phyloP scores from a whole-genome alignment of 441 rosid genomes.

The Pelargonium myrrhifolium region DNA sequence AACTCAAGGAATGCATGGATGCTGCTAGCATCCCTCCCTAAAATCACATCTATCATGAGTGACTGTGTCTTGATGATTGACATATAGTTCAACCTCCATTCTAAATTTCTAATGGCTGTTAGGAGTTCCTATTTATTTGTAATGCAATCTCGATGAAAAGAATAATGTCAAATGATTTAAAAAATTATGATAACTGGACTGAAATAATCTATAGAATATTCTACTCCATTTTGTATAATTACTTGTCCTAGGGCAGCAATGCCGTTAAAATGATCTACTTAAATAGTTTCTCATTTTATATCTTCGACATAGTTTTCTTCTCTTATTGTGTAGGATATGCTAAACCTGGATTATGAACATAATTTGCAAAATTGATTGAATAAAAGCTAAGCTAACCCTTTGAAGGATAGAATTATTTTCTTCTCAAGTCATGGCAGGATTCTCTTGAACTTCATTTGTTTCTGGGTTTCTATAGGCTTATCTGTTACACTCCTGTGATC shows the following conservation, averaged over 20 bases:
- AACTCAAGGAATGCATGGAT: not conserved
- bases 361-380: not conserved
- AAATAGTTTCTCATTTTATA: not conserved
- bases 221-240: not conserved
- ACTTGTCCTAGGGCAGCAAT: not conserved
- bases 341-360: not conserved
- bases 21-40: not conserved
- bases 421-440: not conserved
- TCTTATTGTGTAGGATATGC: not conserved
- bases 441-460: not conserved
- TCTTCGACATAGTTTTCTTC: not conserved
- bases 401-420: slow-evolving; percentile 5
- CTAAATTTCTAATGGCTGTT: not conserved
- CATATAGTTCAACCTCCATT: not conserved
- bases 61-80: not conserved
- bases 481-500: not conserved
- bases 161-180: not conserved
- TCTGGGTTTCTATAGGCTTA: slow-evolving; percentile 2
- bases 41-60: not conserved
- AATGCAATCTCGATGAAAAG: not conserved
- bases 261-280: not conserved
- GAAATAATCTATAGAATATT: not conserved
- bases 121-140: not conserved
- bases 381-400: not conserved
- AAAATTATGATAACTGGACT: no score